Base-by-base conservation (phyloP, 225 moss, liverwort and hornwort species). In the Straminergon stramineum region DNA sequence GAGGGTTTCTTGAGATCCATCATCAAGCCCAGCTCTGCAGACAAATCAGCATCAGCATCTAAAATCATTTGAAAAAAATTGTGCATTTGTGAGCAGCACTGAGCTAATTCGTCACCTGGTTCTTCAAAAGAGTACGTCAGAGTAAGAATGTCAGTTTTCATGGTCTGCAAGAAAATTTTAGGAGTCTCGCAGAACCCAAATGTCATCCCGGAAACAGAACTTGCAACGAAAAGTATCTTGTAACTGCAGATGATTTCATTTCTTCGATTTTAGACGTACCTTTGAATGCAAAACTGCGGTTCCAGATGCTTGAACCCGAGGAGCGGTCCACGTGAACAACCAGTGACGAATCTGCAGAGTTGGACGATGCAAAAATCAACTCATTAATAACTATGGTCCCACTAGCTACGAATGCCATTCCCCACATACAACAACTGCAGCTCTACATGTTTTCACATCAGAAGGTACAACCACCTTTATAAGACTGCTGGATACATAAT, bases 271-370 rank as follows among this genome's bases (percentile, higher is more conserved):
- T 16, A 76, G 39, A 84, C 48, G 74, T 91, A 98, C 97, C 99
- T 96, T 90, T 99, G 99, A 91, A 99, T 99, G 88, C 99, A 99
- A 87, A 99, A 99, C 82, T 97, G 95, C 65, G 99, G 99, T 86
- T 99, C 97, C 87, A 99, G 91, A 90, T 97, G 93, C 92, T 96
- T 99, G 90, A 99, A 99, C 35, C 99, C 99, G 86, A 99, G 97
- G 86, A 99, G 93, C 74, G 99, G 99, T 91, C 99, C 99, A 78
- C 99, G 96, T 77, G 97, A 97, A 91, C 99, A 99, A 71, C 99
- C 99, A 63, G 99, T 99, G 51, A 99, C 99, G 90, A 99, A 99
- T 94, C 98, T 98, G 96, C 91, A 87, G 91, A 81, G 77, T 89
- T 52, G 86, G 56, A 73, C 69, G 81, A 79, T 79, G 74, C 87